A percentile compares a stretch with the other conserved stretches of the same genome.
These are phyloP conservation scores for Daldinia sp. DNA, from an alignment of 2,329 filamentous ascomycete species.

Conservation along the genomic window DNA sequence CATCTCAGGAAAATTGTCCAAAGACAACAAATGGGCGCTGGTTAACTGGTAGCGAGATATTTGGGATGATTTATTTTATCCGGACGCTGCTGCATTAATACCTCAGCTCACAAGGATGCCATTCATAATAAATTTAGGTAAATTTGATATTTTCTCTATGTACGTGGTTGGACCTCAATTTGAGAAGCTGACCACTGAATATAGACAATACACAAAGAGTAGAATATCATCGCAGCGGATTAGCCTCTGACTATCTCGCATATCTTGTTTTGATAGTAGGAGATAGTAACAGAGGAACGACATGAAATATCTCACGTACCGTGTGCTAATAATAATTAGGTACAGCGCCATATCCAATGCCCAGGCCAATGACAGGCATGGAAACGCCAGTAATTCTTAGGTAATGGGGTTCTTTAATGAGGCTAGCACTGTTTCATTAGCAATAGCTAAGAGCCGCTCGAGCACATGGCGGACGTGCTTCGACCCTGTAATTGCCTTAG, in stretches of 20 bases:
- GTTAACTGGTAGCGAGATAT: neutral
- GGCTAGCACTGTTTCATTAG: slow-evolving; percentile 34
- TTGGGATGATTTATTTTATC: neutral
- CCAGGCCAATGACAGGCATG: slow-evolving; percentile 19
- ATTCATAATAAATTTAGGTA: no score
- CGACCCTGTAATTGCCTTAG: slow-evolving; percentile 15
- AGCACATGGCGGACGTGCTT: slow-evolving; percentile 17
- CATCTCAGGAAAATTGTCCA: neutral
- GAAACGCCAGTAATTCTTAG: slow-evolving; percentile 31
- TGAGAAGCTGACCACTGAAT: neutral
- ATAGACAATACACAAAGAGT: slow-evolving; percentile 10
- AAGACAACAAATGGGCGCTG: no score
- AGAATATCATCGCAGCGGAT: slow-evolving; percentile 21
- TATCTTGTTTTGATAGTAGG: slow-evolving; percentile 6
- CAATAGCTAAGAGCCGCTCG: slow-evolving; percentile 17
- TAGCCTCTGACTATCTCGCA: slow-evolving; percentile 6
- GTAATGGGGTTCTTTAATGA: slow-evolving; percentile 36
- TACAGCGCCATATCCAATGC: slow-evolving; percentile 5
- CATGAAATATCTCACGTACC: neutral
- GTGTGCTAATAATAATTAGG: neutral
- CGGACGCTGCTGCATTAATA: neutral
- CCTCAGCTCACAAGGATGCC: neutral
- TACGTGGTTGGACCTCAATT: no score
- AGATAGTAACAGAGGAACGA: neutral
- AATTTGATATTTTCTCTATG: no score